Percentiles rank a stretch among this genome's conserved stretches.
phyloP scores from a whole-genome alignment of 306 rosid species.

The Trifolium pratense region DNA sequence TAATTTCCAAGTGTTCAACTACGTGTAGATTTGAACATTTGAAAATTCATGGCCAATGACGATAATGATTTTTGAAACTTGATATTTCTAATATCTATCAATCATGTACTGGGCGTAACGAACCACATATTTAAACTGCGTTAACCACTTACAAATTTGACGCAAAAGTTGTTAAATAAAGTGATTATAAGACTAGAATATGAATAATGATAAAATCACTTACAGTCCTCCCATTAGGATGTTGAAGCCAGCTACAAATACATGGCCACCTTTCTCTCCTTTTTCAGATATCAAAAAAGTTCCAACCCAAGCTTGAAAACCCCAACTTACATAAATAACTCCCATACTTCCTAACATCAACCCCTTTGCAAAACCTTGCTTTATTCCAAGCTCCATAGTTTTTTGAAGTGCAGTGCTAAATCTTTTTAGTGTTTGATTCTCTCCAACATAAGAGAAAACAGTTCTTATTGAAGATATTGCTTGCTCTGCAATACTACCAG shows the following conservation, averaged over 20 bases:
- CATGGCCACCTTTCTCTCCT: slow-evolving; percentile 79
- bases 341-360: slow-evolving; percentile 94
- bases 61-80: too few relatives aligned
- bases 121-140: too few relatives aligned
- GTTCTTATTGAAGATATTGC: slow-evolving; percentile 87
- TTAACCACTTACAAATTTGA: too few relatives aligned
- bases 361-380: slow-evolving; percentile 78
- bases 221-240: slow-evolving; percentile 96
- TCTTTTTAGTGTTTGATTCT: slow-evolving; percentile 66
- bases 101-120: too few relatives aligned
- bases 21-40: too few relatives aligned
- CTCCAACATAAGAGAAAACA: slow-evolving; percentile 82
- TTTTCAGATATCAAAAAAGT: slow-evolving; percentile 68
- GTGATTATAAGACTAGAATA: slow-evolving; percentile 22
- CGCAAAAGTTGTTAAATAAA: background rate
- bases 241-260: slow-evolving; percentile 83
- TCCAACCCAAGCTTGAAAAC: slow-evolving; percentile 96
- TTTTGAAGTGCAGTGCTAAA: slow-evolving; percentile 75
- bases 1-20: too few relatives aligned
- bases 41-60: too few relatives aligned
- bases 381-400: slow-evolving; percentile 68
- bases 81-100: too few relatives aligned
- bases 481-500: slow-evolving; percentile 88
- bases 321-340: slow-evolving; percentile 82
- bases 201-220: slow-evolving; percentile 48